These are phyloP conservation scores for Leccinum fallax DNA, from an alignment of 1,284 basidiomycete genomes.

Conservation along the genomic window DNA sequence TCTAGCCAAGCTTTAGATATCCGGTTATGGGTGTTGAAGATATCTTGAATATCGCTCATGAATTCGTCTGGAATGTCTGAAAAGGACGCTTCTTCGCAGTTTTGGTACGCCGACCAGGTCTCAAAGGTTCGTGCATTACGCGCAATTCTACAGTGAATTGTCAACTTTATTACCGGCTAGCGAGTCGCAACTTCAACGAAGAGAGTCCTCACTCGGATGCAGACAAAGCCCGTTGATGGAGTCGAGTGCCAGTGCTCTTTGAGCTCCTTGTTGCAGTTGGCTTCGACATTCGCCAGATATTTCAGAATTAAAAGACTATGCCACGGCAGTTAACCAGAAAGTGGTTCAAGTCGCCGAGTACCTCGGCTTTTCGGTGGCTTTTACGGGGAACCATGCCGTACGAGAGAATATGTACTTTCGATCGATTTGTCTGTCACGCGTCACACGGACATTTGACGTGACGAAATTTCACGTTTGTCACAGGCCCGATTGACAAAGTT, in stretches of 20 bases:
- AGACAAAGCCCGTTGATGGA: conserved; percentile 34
- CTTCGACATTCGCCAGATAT: conserved; percentile 26
- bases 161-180: conserved; percentile 4
- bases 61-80: conserved; percentile 40
- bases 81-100: conserved; percentile 41
- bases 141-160: conserved; percentile 38
- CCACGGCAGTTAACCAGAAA: background rate
- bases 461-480: no score
- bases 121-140: conserved; percentile 44
- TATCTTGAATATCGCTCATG: conserved; percentile 33
- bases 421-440: no score
- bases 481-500: no score
- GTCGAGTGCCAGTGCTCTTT: conserved; percentile 12
- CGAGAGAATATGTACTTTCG: no score
- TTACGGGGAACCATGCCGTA: conserved; percentile 15
- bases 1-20: conserved; percentile 40
- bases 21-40: conserved; percentile 36
- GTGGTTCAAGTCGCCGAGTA: conserved; percentile 8
- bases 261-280: conserved; percentile 15
- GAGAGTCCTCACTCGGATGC: conserved; percentile 31
- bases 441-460: no score
- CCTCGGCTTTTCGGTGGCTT: background rate
- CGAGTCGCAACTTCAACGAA: background rate
- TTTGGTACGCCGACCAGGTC: conserved; percentile 43
- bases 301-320: background rate